phyloP scores from a whole-genome alignment of 2,329 filamentous ascomycete genomes.

The Cytospora mali region DNA sequence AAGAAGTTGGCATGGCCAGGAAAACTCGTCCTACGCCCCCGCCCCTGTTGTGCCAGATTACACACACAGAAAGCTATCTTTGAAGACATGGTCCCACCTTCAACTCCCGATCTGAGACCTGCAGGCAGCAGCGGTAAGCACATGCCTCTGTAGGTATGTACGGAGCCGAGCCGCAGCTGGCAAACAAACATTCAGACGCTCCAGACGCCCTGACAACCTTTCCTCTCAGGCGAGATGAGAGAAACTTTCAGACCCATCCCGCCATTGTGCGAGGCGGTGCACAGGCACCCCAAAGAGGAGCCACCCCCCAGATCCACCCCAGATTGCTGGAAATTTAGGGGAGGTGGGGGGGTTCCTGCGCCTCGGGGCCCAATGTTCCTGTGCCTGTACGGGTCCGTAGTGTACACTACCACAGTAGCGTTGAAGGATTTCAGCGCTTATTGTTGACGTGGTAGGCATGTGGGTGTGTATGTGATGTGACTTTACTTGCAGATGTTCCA shows the following conservation, averaged over 20 bases:
- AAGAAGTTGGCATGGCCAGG: too few species aligned
- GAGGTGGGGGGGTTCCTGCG: background rate
- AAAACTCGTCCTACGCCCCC: too few species aligned
- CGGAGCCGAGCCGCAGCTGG: background rate
- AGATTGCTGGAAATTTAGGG: background rate
- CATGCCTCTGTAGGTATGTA: background rate
- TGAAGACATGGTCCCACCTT: too few species aligned
- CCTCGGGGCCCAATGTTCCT: background rate
- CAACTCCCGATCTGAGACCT: background rate
- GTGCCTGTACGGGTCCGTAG: background rate
- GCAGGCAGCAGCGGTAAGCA: background rate
- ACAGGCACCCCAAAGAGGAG: too few species aligned
- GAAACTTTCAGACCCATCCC: too few species aligned
- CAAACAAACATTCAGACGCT: background rate
- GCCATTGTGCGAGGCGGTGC: too few species aligned
- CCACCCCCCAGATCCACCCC: background rate
- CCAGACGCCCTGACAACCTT: too few species aligned
- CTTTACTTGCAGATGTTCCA: background rate
- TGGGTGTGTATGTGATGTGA: background rate
- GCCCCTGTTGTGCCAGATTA: too few species aligned
- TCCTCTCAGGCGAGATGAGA: background rate
- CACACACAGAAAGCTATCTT: background rate
- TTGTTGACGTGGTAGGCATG: background rate
- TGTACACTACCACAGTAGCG: too few species aligned
- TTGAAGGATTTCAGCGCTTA: background rate